A percentile compares a stretch with the other conserved stretches of the same genome.
Evolutionary conservation across 2,329 filamentous ascomycete species (phyloP).

Genomic region (Aspergillus quadricinctus): DNA sequence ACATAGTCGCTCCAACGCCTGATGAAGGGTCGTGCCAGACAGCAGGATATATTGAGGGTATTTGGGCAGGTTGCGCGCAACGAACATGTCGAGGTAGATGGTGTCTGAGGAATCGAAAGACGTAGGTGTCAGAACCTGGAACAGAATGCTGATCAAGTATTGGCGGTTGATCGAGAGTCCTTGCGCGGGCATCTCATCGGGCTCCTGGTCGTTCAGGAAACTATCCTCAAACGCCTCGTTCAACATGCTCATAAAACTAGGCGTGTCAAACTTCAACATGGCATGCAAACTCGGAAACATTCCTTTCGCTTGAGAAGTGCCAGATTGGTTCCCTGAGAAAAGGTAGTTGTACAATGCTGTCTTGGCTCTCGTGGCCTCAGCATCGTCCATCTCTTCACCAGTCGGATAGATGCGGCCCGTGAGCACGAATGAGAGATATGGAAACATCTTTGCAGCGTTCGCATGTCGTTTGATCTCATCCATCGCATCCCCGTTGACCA

Average conservation of each 20-base stretch:
- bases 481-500: constrained; percentile 45
- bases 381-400: constrained; percentile 67
- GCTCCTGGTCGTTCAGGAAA: constrained; percentile 76
- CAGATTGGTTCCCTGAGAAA: constrained; percentile 67
- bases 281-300: constrained; percentile 81
- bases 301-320: constrained; percentile 54
- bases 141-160: constrained; percentile 83
- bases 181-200: constrained; percentile 54
- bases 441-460: constrained; percentile 84
- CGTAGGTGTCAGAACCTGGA: constrained; percentile 76
- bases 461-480: constrained; percentile 53
- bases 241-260: constrained; percentile 88
- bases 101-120: constrained; percentile 74
- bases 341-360: constrained; percentile 88
- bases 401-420: constrained; percentile 91
- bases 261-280: constrained; percentile 81
- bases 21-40: constrained; percentile 77
- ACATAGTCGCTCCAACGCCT: constrained; percentile 77
- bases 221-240: constrained; percentile 97
- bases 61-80: constrained; percentile 91
- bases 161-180: constrained; percentile 76
- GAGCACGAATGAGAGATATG: constrained; percentile 86
- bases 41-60: constrained; percentile 94
- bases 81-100: constrained; percentile 97
- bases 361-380: constrained; percentile 72